phyloP scores from a whole-genome alignment of 805 yeast genomes.

The Ogataea neopini region DNA sequence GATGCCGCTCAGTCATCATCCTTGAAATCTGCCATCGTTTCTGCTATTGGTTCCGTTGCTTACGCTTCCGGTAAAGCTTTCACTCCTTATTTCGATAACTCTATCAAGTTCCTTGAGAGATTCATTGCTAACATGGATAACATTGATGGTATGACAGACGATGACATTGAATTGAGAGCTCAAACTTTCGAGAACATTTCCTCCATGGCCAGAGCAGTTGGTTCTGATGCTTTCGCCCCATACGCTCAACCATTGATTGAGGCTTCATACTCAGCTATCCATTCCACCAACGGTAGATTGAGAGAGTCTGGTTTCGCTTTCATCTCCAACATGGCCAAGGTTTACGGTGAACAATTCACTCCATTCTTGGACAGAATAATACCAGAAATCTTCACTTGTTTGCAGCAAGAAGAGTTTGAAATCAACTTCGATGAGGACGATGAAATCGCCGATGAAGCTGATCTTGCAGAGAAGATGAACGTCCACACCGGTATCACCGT shows the following conservation, averaged over 20 bases:
- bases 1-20: constrained; percentile 73
- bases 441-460: constrained; percentile 55
- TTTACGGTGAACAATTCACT: constrained; percentile 87
- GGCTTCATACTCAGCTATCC: constrained; percentile 79
- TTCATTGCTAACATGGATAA: constrained; percentile 67
- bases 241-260: constrained; percentile 87
- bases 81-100: constrained; percentile 79
- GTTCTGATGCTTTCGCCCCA: constrained; percentile 81
- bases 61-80: constrained; percentile 90
- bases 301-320: constrained; percentile 95
- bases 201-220: constrained; percentile 95
- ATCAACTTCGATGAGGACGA: constrained; percentile 58
- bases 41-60: constrained; percentile 97
- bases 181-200: constrained; percentile 91
- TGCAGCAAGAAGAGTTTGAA: constrained; percentile 84
- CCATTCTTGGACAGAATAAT: constrained; percentile 80
- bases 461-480: constrained; percentile 68
- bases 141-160: constrained; percentile 79
- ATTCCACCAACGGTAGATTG: constrained; percentile 76
- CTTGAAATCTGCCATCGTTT: constrained; percentile 77
- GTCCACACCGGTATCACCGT: constrained; percentile 94
- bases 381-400: constrained; percentile 80
- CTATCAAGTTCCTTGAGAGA: constrained; percentile 79
- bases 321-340: constrained; percentile 91
- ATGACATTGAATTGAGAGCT: constrained; percentile 88